Base-by-base conservation (phyloP, 2,329 filamentous ascomycete species). In the Sclerotinia minor region DNA sequence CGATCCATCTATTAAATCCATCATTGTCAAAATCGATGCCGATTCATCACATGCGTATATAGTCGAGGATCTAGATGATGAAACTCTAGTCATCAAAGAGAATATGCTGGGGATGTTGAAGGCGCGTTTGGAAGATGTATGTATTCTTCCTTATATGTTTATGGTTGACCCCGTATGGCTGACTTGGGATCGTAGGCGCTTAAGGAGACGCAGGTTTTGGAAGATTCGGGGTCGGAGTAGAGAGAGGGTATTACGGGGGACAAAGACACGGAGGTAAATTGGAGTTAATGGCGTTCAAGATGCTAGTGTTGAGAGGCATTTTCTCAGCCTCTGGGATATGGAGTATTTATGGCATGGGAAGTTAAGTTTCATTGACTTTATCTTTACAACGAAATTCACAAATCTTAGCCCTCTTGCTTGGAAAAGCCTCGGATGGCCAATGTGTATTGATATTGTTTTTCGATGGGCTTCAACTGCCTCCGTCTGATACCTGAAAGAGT, bases 1-100 rank as follows among this genome's bases (percentile, higher is more conserved):
- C 79, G 91, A 94, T 77, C 89, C 91, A n/a, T 92, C 90, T 55
- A 93, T 94, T 83, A 94, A 93, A 79, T 90, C 91, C 71, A 92
- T 94, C 81, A 89, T 94, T 75, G 83, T 91, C 73, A 90, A 88
- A 75, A 91, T 94, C 73, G 89, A 94, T 79, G 85, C 82, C 74
- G 82, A 86, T 68, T 83, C 84, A 72, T 41, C 24, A 24, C 87
- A 93, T 78, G 87, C 89, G 71, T 92, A 87, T 77, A 91, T 94
- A 75, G 90, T 93, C 70, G 90, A 93, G 74, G 90, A 93, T 71
- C 84, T 94, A 1, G 91, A 94, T 79, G 91, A 94, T 69, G 85
- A 90, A 76, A 88, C 89, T 68, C 82, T 92, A 1, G 82, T 94
- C 3, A 85, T 94, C 67, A 92, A 92, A 78, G 89, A 89, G 74